A percentile compares a stretch with the other conserved stretches of the same genome.
phyloP scores from a whole-genome alignment of 805 yeast genomes.

The Lipomyces anomalus region DNA sequence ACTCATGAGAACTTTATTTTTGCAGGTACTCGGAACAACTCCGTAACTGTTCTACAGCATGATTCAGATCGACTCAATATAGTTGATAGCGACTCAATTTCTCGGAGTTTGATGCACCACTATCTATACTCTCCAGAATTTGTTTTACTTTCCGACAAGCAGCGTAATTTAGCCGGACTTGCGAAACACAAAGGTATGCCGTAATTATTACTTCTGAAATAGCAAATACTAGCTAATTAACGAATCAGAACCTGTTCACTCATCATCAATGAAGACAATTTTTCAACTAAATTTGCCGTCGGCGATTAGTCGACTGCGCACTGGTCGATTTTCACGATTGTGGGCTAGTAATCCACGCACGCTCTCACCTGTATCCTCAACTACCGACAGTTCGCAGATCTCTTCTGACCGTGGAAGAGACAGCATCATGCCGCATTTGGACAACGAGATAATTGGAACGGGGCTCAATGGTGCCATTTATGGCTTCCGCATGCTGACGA shows the following conservation, averaged over 20 bases:
- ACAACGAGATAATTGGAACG: constrained; percentile 6
- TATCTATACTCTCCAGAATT: neutral
- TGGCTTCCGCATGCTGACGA: constrained; percentile 13
- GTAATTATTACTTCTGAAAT: no score
- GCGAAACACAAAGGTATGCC: neutral
- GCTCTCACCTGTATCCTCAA: no score
- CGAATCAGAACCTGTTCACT: no score
- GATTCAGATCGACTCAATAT: constrained; percentile 1
- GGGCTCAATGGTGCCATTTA: constrained; percentile 18
- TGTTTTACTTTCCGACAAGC: constrained; percentile 14
- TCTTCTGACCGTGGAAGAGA: constrained; percentile 5
- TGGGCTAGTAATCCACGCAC: no score
- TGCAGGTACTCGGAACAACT: constrained; percentile 14
- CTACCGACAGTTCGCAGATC: constrained; percentile 14
- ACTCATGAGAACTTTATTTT: constrained; percentile 5
- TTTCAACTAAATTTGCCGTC: constrained; percentile 12
- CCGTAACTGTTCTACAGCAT: constrained; percentile 6
- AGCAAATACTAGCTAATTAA: no score
- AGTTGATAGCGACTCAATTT: constrained; percentile 14
- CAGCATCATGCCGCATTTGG: neutral
- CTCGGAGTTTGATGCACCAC: constrained; percentile 16
- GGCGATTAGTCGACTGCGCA: constrained; percentile 9
- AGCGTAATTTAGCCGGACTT: constrained; percentile 12
- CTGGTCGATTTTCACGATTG: constrained; percentile 9
- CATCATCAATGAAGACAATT: constrained; percentile 9